Evolutionary conservation across 2,329 filamentous ascomycete species (phyloP).

Genomic region (Podosphaera leucotricha): DNA sequence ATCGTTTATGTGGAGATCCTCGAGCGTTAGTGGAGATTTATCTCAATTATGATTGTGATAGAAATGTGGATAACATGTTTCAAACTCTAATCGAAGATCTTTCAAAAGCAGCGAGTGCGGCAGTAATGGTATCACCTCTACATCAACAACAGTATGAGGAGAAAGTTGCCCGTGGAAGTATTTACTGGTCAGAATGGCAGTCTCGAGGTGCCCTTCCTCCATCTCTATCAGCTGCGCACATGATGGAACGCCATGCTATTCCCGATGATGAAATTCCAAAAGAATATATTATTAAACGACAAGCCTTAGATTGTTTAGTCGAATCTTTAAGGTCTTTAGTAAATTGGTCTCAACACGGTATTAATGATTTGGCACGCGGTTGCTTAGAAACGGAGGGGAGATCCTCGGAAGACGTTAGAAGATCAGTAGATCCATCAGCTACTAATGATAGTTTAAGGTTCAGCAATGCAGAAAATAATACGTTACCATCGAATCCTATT

Average conservation of each 20-base stretch:
- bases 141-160: constrained; percentile 82
- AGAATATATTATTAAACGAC: constrained; percentile 78
- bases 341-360: constrained; percentile 56
- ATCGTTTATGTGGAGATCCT: constrained; percentile 64
- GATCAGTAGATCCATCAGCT: constrained; percentile 51
- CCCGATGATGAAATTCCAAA: constrained; percentile 51
- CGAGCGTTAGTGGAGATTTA: constrained; percentile 84
- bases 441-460: constrained; percentile 34
- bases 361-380: constrained; percentile 34
- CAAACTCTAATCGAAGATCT: constrained; percentile 87
- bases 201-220: constrained; percentile 66
- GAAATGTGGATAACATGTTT: constrained; percentile 90
- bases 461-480: constrained; percentile 27
- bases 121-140: constrained; percentile 47
- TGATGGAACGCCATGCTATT: constrained; percentile 25
- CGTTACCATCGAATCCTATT: constrained; percentile 40
- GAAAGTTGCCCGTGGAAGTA: constrained; percentile 28
- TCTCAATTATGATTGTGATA: constrained; percentile 93
- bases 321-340: constrained; percentile 75
- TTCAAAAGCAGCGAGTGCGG: constrained; percentile 60
- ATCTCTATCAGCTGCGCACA: constrained; percentile 36
- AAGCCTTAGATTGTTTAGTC: constrained; percentile 70
- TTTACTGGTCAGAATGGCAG: constrained; percentile 55
- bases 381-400: constrained; percentile 25
- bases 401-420: constrained; percentile 33